Conservation (phyloP, 108 stramenopile genomes). For the Chaetoceros tenuissimus region DNA sequence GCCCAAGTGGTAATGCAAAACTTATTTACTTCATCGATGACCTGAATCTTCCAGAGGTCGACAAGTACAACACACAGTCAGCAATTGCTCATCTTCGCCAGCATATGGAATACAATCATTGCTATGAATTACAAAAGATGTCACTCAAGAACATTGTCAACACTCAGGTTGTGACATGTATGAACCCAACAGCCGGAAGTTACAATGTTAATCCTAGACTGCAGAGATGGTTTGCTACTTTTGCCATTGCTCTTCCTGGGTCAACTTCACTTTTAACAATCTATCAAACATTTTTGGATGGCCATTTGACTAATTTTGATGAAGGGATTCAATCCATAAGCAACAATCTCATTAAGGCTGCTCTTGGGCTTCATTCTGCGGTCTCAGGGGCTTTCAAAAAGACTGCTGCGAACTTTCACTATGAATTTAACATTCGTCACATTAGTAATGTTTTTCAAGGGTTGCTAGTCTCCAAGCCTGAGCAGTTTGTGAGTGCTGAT, state of each 20-base stretch:
- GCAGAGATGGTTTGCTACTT: conserved; percentile 86
- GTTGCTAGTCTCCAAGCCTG: conserved; percentile 42
- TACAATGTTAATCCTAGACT: conserved; percentile 82
- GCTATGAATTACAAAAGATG: conserved; percentile 74
- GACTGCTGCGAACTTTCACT: conserved; percentile 77
- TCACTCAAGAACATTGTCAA: conserved; percentile 81
- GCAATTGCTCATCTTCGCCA: conserved; percentile 81
- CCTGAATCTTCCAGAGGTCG: conserved; percentile 85
- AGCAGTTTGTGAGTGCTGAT: conserved; percentile 44
- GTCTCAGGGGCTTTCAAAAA: conserved; percentile 73
- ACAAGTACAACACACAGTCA: conserved; percentile 88
- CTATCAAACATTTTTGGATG: conserved; percentile 62
- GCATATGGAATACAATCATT: conserved; percentile 80
- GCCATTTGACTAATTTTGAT: conserved; percentile 62
- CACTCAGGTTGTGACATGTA: conserved; percentile 79
- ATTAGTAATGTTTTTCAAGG: conserved; percentile 85
- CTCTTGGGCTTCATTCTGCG: conserved; percentile 61
- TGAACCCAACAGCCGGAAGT: conserved; percentile 86
- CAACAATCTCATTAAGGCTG: conserved; percentile 54
- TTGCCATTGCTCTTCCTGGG: conserved; percentile 70
- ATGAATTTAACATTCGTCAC: conserved; percentile 92
- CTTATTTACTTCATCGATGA: conserved; percentile 82
- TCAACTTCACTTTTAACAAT: conserved; percentile 61
- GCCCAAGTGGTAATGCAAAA: conserved; percentile 74
- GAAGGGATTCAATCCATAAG: conserved; percentile 39